These are phyloP conservation scores for Coniochaeta prunicola DNA, from an alignment of 2,329 filamentous ascomycete genomes.

Conservation along the genomic window DNA sequence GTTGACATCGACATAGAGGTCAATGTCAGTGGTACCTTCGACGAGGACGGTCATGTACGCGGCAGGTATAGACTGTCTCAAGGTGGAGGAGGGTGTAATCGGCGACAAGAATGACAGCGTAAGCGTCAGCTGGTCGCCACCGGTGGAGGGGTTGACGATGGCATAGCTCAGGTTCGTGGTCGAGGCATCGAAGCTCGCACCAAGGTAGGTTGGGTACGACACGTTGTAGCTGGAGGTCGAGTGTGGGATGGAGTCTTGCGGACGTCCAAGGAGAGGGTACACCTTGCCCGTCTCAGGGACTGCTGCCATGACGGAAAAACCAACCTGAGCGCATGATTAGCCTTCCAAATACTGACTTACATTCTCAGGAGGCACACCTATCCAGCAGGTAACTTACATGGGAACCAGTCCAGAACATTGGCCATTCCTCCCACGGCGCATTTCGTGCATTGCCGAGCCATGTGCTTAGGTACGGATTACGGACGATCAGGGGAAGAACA, in stretches of 20 bases:
- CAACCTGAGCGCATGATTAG: conserved; percentile 25
- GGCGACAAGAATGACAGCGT: conserved; percentile 60
- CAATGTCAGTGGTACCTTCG: conserved; percentile 56
- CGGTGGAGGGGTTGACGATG: conserved; percentile 21
- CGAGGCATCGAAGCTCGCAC: conserved; percentile 39
- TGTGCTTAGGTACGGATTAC: conserved; percentile 53
- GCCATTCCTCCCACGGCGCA: conserved; percentile 76
- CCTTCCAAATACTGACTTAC: not conserved
- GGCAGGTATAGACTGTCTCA: conserved; percentile 76
- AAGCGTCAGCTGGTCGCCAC: conserved; percentile 24
- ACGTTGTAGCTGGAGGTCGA: conserved; percentile 27
- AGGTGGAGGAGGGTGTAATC: conserved; percentile 72
- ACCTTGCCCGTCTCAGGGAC: conserved; percentile 33
- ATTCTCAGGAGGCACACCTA: not conserved
- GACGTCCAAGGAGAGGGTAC: conserved; percentile 43
- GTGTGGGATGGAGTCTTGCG: conserved; percentile 38
- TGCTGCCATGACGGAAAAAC: conserved; percentile 42
- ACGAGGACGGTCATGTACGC: conserved; percentile 69
- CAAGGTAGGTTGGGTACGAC: conserved; percentile 33
- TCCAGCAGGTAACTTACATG: conserved; percentile 15
- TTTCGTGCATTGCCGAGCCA: conserved; percentile 62
- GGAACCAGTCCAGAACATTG: conserved; percentile 45
- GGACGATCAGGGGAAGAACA: conserved; percentile 49
- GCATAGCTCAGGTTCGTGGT: conserved; percentile 42
- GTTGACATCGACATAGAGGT: conserved; percentile 61